A percentile compares a stretch with the other conserved stretches of the same genome.
Evolutionary conservation across 1,284 basidiomycete genomes (phyloP).

Genomic region (Wolfiporia cocos): DNA sequence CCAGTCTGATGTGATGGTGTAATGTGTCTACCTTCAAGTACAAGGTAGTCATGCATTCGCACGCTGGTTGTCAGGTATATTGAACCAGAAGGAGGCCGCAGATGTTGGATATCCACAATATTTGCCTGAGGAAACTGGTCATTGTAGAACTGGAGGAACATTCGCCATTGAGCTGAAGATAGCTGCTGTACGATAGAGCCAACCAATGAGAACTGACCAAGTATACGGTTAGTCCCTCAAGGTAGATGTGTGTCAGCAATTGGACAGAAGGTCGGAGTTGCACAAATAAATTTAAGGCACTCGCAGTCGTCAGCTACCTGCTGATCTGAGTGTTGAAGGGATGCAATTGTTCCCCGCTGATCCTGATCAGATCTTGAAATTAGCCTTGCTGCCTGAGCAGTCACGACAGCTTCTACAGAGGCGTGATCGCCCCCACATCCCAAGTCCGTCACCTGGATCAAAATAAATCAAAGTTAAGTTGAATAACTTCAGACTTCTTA

Average conservation of each 20-base stretch:
- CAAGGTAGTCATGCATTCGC: neutral
- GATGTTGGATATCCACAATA: neutral
- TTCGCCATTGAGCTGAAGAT: neutral
- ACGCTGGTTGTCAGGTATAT: neutral
- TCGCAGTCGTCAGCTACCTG: neutral
- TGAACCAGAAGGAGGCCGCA: neutral
- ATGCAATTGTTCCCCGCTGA: constrained; percentile 1
- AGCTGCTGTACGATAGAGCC: neutral
- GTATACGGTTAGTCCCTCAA: neutral
- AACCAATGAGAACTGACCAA: neutral
- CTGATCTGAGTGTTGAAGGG: neutral
- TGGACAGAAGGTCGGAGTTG: neutral
- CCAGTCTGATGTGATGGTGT: neutral
- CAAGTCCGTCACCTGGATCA: no score
- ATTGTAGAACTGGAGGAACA: neutral
- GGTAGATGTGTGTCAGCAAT: neutral
- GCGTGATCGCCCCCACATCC: no score
- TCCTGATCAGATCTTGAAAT: neutral
- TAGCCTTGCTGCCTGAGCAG: neutral
- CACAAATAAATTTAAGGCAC: neutral
- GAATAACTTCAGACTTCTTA: neutral
- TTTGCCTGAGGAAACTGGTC: neutral
- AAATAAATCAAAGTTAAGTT: no score
- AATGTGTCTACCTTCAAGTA: neutral
- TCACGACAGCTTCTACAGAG: neutral